Conservation (phyloP, 164 flowering plant species). For the Nelumbo lutea region DNA sequence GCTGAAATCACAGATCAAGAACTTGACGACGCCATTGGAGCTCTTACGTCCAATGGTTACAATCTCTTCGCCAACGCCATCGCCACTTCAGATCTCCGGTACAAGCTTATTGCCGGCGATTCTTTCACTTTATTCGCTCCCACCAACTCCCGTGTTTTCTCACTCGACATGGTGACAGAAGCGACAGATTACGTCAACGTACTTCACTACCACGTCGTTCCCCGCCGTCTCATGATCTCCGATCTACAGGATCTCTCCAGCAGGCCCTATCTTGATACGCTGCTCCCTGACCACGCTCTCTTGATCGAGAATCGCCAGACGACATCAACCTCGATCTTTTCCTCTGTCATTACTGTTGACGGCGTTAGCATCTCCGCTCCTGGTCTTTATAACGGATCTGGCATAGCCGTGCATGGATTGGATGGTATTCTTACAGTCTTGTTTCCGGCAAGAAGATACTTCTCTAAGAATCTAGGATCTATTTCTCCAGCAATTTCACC, state of each 20-base stretch:
- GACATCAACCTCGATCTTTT: too few species aligned
- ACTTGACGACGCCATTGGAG: constrained; percentile 9
- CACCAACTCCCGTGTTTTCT: constrained; percentile 11
- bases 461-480: background rate
- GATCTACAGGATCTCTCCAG: constrained; percentile 10
- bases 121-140: constrained; percentile 27
- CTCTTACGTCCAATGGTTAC: constrained; percentile 19
- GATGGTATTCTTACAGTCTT: constrained; percentile 21
- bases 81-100: constrained; percentile 28
- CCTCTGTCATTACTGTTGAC: constrained; percentile 4
- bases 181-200: constrained; percentile 19
- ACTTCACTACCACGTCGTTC: constrained; percentile 25
- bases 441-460: background rate
- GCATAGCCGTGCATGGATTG: constrained; percentile 28
- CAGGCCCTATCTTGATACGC: constrained; percentile 13
- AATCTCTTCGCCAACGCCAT: constrained; percentile 33
- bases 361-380: constrained; percentile 26
- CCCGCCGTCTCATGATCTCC: constrained; percentile 14
- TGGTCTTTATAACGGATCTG: constrained; percentile 23
- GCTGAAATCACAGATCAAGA: constrained; percentile 12
- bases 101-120: constrained; percentile 13
- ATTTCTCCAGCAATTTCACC: constrained; percentile 1
- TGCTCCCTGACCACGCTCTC: constrained; percentile 15
- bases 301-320: background rate
- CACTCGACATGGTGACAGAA: constrained; percentile 24